Evolutionary conservation across 306 rosid genomes (phyloP).

Genomic region (Acacia crassicarpa): DNA sequence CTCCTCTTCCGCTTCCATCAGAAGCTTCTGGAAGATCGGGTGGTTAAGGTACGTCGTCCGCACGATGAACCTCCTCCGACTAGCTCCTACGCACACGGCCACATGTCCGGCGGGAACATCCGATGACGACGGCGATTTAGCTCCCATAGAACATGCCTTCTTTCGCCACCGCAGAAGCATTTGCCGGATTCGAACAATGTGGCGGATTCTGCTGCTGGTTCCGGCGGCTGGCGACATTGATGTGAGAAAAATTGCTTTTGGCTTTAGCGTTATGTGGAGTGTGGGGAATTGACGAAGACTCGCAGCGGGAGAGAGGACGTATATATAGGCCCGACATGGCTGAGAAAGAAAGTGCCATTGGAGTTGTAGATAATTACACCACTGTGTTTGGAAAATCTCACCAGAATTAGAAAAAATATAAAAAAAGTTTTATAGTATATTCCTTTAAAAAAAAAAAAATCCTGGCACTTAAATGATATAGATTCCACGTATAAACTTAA

Average conservation of each 20-base stretch:
- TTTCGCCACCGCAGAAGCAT: slow-evolving; percentile 65
- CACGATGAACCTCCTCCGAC: slow-evolving; percentile 52
- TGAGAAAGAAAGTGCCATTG: slow-evolving; percentile 4
- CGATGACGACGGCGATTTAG: slow-evolving; percentile 28
- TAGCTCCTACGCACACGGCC: slow-evolving; percentile 61
- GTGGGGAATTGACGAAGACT: background rate
- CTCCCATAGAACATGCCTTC: slow-evolving; percentile 42
- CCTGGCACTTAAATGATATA: too few species aligned
- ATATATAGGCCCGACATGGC: background rate
- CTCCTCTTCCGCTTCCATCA: slow-evolving; percentile 67
- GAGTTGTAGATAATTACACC: slow-evolving; percentile 43
- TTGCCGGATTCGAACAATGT: slow-evolving; percentile 63
- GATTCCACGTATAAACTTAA: too few species aligned
- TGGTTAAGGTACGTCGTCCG: slow-evolving; percentile 68
- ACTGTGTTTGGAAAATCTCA: background rate
- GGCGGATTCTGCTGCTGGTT: slow-evolving; percentile 51
- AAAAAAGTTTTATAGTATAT: too few species aligned
- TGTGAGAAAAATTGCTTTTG: background rate
- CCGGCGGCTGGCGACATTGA: slow-evolving; percentile 38
- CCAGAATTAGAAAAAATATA: too few species aligned
- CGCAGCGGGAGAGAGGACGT: too few species aligned
- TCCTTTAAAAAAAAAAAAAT: too few species aligned
- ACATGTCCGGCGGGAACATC: slow-evolving; percentile 73
- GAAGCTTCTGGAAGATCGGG: slow-evolving; percentile 69
- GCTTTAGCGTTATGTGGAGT: background rate